Conservation (phyloP, 768 basidiomycete genomes). For the Amanita polypyramis region DNA sequence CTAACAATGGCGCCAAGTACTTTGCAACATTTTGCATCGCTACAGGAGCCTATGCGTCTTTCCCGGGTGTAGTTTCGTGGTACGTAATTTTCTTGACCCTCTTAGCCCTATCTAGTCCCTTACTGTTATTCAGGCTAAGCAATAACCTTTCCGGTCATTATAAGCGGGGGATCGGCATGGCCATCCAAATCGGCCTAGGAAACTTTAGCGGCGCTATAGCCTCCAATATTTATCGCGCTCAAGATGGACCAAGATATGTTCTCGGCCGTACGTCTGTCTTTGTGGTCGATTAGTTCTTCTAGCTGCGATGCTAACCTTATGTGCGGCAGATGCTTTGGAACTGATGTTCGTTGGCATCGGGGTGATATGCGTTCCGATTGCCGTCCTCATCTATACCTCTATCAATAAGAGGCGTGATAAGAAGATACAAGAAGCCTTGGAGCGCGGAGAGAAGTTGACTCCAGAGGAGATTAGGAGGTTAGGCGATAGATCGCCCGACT, state of each 20-base stretch:
- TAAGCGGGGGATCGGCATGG: slow-evolving; percentile 62
- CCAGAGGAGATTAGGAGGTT: slow-evolving; percentile 28
- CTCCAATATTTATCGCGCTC: slow-evolving; percentile 47
- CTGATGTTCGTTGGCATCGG: slow-evolving; percentile 34
- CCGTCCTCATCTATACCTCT: slow-evolving; percentile 36
- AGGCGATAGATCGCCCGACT: slow-evolving; percentile 56
- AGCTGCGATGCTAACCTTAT: slow-evolving; percentile 36
- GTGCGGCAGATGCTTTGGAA: neutral
- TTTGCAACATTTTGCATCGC: slow-evolving; percentile 66
- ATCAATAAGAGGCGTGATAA: slow-evolving; percentile 48
- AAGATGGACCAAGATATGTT: slow-evolving; percentile 50
- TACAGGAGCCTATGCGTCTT: slow-evolving; percentile 46
- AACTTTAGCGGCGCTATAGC: slow-evolving; percentile 59
- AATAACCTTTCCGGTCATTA: slow-evolving; percentile 62
- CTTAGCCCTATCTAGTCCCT: neutral
- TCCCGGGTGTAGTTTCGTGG: slow-evolving; percentile 58
- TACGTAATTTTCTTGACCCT: slow-evolving; percentile 14
- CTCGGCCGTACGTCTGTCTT: slow-evolving; percentile 48
- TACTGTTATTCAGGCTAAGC: slow-evolving; percentile 37
- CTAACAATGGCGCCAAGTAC: slow-evolving; percentile 43
- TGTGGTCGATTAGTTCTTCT: slow-evolving; percentile 34
- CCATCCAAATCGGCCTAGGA: slow-evolving; percentile 57
- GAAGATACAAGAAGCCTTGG: slow-evolving; percentile 16
- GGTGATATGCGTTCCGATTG: slow-evolving; percentile 37
- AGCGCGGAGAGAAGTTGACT: slow-evolving; percentile 24